Percentiles rank a stretch among this genome's conserved stretches.
phyloP scores from a whole-genome alignment of 805 yeast genomes.

The Saturnispora quitensis region DNA sequence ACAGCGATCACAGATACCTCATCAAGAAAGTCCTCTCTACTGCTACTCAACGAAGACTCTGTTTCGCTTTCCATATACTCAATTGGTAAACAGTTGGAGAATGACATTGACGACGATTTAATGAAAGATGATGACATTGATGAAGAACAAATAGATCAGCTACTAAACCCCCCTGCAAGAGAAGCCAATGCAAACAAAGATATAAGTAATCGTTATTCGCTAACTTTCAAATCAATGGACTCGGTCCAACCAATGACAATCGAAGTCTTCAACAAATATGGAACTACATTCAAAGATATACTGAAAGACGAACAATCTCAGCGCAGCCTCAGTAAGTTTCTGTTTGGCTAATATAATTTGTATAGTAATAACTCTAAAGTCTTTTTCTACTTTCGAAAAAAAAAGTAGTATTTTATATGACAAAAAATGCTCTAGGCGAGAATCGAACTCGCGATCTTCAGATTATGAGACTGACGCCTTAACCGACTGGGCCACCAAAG shows the following conservation, averaged over 20 bases:
- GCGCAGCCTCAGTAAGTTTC: neutral
- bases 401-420: neutral
- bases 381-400: no score
- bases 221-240: constrained; percentile 22
- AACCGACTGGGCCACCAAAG: constrained; percentile 34
- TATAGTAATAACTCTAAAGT: neutral
- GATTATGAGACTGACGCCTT: constrained; percentile 34
- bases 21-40: constrained; percentile 9
- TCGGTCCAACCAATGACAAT: constrained; percentile 6
- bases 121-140: neutral
- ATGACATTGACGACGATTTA: constrained; percentile 5
- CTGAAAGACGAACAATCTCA: neutral
- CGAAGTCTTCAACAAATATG: constrained; percentile 7
- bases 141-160: neutral
- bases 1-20: constrained; percentile 5
- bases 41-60: constrained; percentile 2
- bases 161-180: neutral
- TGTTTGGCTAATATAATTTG: neutral
- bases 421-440: constrained; percentile 30
- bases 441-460: constrained; percentile 34
- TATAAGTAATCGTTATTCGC: constrained; percentile 10
- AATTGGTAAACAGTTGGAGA: constrained; percentile 6
- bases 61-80: constrained; percentile 1
- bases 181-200: neutral
- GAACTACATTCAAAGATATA: constrained; percentile 2